Conservation (phyloP, 2,329 filamentous ascomycete genomes). For the Madurella fahalii region DNA sequence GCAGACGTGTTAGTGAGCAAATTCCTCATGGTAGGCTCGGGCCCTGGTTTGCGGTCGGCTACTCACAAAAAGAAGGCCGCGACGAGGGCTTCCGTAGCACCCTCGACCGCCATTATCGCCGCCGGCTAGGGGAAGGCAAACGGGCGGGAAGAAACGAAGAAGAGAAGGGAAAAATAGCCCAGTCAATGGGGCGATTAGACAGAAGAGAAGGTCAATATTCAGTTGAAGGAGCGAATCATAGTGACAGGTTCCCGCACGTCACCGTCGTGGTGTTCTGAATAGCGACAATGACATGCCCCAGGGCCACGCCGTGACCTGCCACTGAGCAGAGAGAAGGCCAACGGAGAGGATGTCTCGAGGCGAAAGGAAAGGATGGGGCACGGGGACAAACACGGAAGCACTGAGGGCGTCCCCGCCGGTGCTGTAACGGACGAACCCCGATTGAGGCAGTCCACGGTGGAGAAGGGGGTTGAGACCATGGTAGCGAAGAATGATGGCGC, state of each 20-base stretch:
- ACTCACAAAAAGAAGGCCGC: conserved; percentile 55
- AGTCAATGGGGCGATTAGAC: conserved; percentile 44
- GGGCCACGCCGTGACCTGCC: conserved; percentile 17
- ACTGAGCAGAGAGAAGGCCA: conserved; percentile 14
- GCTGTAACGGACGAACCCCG: neutral
- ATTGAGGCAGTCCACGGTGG: neutral
- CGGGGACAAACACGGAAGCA: neutral
- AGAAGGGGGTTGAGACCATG: neutral
- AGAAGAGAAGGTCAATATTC: conserved; percentile 31
- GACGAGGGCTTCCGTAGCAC: conserved; percentile 45
- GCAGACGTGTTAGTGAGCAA: conserved; percentile 6
- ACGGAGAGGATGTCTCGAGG: conserved; percentile 8
- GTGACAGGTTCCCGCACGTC: conserved; percentile 21
- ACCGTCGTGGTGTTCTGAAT: conserved; percentile 20
- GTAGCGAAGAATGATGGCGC: neutral
- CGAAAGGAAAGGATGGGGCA: neutral
- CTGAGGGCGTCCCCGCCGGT: neutral
- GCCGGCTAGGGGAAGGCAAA: conserved; percentile 25
- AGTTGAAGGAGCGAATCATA: conserved; percentile 31
- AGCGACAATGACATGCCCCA: conserved; percentile 20
- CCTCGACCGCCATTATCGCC: conserved; percentile 43
- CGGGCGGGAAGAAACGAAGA: conserved; percentile 26
- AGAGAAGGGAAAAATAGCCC: conserved; percentile 36
- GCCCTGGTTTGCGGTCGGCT: neutral
- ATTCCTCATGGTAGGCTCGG: neutral